A percentile compares a stretch with the other conserved stretches of the same genome.
Evolutionary conservation across 768 basidiomycete genomes (phyloP).

Genomic region (Trametes cubensis): DNA sequence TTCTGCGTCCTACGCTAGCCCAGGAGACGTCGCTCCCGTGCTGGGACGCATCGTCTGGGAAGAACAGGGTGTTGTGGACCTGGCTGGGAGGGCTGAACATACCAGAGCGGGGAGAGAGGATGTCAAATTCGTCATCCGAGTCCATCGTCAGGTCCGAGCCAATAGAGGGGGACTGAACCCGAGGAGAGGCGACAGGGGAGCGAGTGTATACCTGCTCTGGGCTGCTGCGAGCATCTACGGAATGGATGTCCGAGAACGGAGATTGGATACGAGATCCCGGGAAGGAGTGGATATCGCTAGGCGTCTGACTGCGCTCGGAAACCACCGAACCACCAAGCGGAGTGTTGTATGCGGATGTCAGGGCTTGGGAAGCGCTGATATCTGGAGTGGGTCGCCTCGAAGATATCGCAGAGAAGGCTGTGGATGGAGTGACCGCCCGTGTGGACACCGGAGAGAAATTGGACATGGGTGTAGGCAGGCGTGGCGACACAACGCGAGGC

Average conservation of each 20-base stretch:
- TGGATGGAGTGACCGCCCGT: slow-evolving; percentile 18
- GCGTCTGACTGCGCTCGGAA: slow-evolving; percentile 12
- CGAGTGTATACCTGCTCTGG: slow-evolving; percentile 9
- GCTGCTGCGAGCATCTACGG: slow-evolving; percentile 20
- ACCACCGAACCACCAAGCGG: slow-evolving; percentile 19
- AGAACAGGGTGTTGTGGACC: slow-evolving; percentile 5
- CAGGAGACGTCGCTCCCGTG: slow-evolving; percentile 30
- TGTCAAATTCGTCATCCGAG: slow-evolving; percentile 30
- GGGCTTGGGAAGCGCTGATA: slow-evolving; percentile 11
- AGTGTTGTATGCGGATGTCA: slow-evolving; percentile 25
- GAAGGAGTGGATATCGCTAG: slow-evolving; percentile 3
- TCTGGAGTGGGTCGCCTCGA: slow-evolving; percentile 12
- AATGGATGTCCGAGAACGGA: slow-evolving; percentile 29
- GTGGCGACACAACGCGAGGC: slow-evolving; percentile 1
- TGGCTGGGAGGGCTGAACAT: slow-evolving; percentile 31
- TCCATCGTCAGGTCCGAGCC: slow-evolving; percentile 22
- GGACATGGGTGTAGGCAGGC: slow-evolving; percentile 24
- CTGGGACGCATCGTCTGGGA: slow-evolving; percentile 24
- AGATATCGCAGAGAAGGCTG: slow-evolving; percentile 4
- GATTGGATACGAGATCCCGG: slow-evolving; percentile 23
- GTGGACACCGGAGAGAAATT: slow-evolving; percentile 14
- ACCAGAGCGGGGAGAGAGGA: slow-evolving; percentile 30
- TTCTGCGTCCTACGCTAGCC: slow-evolving; percentile 31
- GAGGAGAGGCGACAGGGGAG: slow-evolving; percentile 20
- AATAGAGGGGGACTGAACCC: slow-evolving; percentile 23